A percentile compares a stretch with the other conserved stretches of the same genome.
Evolutionary conservation across 108 stramenopile genomes (phyloP).

Genomic region (Asterionellopsis glacialis): DNA sequence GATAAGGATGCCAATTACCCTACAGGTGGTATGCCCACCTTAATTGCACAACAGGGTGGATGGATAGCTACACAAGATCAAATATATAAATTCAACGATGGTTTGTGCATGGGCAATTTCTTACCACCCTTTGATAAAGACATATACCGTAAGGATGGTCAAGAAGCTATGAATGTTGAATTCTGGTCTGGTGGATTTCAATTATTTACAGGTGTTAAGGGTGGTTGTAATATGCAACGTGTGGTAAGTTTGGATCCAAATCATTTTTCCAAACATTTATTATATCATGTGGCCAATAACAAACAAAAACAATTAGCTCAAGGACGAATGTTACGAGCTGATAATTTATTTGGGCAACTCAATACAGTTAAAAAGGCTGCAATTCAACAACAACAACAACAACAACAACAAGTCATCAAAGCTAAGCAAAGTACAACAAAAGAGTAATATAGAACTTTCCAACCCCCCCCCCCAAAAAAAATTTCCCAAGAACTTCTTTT

Average conservation of each 20-base stretch:
- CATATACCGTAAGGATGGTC: slow-evolving; percentile 48
- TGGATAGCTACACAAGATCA: slow-evolving; percentile 76
- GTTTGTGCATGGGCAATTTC: slow-evolving; percentile 56
- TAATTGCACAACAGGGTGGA: slow-evolving; percentile 73
- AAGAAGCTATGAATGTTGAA: slow-evolving; percentile 67
- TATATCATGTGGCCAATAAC: slow-evolving; percentile 82
- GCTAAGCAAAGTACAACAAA: neutral
- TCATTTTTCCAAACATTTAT: slow-evolving; percentile 62
- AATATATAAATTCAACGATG: slow-evolving; percentile 43
- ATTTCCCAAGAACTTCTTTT: no score
- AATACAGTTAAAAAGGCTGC: slow-evolving; percentile 63
- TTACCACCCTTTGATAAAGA: slow-evolving; percentile 63
- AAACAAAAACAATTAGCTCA: slow-evolving; percentile 53
- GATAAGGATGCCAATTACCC: slow-evolving; percentile 4
- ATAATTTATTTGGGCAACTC: slow-evolving; percentile 67
- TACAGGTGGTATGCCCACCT: slow-evolving; percentile 26
- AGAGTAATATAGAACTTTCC: neutral
- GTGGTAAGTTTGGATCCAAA: slow-evolving; percentile 67
- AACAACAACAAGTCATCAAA: neutral
- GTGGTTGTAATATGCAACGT: slow-evolving; percentile 73
- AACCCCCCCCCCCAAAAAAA: neutral
- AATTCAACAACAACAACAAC: neutral
- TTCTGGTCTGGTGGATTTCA: slow-evolving; percentile 74
- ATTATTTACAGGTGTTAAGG: slow-evolving; percentile 47
- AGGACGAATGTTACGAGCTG: slow-evolving; percentile 44